Conservation (phyloP, 305 asterid species). For the Nicotiana rustica region DNA sequence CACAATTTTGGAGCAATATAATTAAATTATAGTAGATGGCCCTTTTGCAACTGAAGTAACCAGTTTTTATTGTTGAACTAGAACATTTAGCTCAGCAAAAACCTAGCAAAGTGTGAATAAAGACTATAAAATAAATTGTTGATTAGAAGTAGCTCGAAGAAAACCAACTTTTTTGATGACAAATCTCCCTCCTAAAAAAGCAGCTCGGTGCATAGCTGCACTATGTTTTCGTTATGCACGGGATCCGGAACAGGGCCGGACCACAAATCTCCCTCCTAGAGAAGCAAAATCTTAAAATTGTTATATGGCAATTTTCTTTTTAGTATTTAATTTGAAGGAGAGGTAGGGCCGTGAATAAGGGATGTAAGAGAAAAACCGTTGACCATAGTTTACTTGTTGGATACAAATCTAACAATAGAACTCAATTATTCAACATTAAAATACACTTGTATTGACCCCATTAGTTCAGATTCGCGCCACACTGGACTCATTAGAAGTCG, state of each 20-base stretch:
- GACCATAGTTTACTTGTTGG: too few relatives aligned
- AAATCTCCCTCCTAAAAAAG: neutral
- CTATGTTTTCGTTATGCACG: too few relatives aligned
- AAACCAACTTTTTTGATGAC: neutral
- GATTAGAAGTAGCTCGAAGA: conserved; percentile 12
- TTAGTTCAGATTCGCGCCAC: too few relatives aligned
- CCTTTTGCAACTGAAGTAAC: neutral
- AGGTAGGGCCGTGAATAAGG: too few relatives aligned
- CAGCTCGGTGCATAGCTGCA: neutral
- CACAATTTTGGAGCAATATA: neutral
- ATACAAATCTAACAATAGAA: too few relatives aligned
- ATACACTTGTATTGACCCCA: too few relatives aligned
- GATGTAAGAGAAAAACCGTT: too few relatives aligned
- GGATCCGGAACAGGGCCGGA: too few relatives aligned
- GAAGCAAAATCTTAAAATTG: neutral
- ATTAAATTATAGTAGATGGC: neutral
- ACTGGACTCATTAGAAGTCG: too few relatives aligned
- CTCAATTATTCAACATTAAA: too few relatives aligned
- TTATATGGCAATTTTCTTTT: neutral
- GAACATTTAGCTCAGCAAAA: conserved; percentile 7
- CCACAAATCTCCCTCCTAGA: neutral
- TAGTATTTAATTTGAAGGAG: too few relatives aligned
- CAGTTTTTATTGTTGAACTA: neutral
- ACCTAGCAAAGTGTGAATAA: neutral
- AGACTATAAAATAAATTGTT: neutral